These are phyloP conservation scores for Rhodotorula graminis DNA, from an alignment of 768 basidiomycete species.

Conservation along the genomic window DNA sequence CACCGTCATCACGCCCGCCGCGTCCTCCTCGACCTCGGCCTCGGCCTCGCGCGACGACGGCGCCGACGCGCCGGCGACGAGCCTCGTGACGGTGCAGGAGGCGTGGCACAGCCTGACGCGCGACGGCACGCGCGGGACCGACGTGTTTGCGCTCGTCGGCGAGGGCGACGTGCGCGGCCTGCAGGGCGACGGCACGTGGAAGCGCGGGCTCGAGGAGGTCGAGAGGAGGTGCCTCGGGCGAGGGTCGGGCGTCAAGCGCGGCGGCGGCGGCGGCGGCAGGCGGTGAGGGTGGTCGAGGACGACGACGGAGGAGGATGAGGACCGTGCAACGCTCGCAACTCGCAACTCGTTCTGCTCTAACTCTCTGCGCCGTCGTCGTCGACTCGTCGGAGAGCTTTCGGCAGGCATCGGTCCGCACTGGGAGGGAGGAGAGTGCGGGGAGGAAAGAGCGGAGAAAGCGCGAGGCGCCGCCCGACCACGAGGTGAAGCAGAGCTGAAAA, in stretches of 20 bases:
- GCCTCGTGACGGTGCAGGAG: not conserved
- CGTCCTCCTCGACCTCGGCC: not conserved
- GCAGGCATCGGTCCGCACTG: too few relatives aligned
- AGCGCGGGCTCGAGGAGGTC: not conserved
- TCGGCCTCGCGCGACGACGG: too few relatives aligned
- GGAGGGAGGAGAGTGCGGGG: too few relatives aligned
- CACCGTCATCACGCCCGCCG: slow-evolving; percentile 9
- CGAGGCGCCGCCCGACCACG: too few relatives aligned
- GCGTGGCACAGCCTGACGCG: not conserved
- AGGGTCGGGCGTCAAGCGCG: rapidly evolving
- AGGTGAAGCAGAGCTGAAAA: too few relatives aligned
- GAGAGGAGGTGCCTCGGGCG: slow-evolving; percentile 2
- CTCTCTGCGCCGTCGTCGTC: too few relatives aligned
- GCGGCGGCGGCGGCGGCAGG: not conserved
- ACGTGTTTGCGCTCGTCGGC: not conserved
- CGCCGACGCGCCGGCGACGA: not conserved
- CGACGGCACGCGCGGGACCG: not conserved
- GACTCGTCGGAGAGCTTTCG: too few relatives aligned
- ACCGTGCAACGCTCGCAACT: not conserved
- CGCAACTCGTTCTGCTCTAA: too few relatives aligned
- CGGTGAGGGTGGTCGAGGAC: not conserved
- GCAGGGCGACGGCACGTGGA: not conserved
- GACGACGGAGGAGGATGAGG: too few relatives aligned
- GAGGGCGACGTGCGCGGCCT: not conserved
- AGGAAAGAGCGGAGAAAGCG: too few relatives aligned